Evolutionary conservation across 768 basidiomycete genomes (phyloP).

Genomic region (Mycena filopes): DNA sequence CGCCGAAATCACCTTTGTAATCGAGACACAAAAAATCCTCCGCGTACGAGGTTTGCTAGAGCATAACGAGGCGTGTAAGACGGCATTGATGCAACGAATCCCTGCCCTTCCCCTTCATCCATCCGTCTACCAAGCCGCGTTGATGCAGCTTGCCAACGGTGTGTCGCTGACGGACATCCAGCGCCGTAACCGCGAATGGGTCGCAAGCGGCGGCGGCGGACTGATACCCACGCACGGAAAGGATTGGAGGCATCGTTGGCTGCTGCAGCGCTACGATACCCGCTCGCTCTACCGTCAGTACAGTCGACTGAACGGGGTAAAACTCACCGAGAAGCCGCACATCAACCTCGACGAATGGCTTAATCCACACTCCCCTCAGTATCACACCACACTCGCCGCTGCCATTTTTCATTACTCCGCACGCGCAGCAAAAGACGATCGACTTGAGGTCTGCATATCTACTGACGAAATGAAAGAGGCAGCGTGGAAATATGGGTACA

Average conservation of each 20-base stretch:
- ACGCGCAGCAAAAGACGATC: constrained; percentile 28
- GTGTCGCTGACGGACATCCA: constrained; percentile 4
- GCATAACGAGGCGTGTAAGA: constrained; percentile 9
- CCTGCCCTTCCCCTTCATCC: background rate
- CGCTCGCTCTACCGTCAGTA: constrained; percentile 36
- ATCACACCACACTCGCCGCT: constrained; percentile 29
- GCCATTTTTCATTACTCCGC: constrained; percentile 41
- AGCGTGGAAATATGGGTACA: constrained; percentile 36
- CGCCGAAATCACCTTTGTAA: constrained; percentile 2
- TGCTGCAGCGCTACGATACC: constrained; percentile 27
- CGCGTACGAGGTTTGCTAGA: constrained; percentile 4
- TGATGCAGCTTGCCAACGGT: background rate
- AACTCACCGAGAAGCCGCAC: constrained; percentile 14
- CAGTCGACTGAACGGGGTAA: constrained; percentile 29
- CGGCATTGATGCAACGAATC: background rate
- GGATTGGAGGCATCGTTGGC: constrained; percentile 12
- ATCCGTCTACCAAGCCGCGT: background rate
- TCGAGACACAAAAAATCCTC: background rate
- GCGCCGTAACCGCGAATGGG: background rate
- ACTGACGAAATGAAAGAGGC: constrained; percentile 39
- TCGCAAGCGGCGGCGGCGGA: background rate
- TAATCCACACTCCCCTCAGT: constrained; percentile 33
- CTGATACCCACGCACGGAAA: background rate
- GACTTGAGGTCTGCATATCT: constrained; percentile 40
- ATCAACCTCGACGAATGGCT: constrained; percentile 42